phyloP scores from a whole-genome alignment of 2,329 filamentous ascomycete genomes.

The Pseudogymnoascus sp. region DNA sequence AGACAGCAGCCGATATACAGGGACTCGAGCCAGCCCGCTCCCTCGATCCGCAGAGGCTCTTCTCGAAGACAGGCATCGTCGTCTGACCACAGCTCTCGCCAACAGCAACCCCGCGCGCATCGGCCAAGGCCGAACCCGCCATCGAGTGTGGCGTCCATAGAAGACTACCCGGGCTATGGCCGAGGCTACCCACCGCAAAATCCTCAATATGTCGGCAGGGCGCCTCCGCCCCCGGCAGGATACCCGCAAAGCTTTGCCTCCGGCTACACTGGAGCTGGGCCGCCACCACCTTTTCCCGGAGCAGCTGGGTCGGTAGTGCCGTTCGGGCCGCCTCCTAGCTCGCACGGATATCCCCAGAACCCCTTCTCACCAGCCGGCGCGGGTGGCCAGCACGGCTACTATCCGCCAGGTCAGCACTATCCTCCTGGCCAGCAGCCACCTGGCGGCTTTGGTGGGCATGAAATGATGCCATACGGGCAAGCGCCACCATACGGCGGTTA shows the following conservation, averaged over 20 bases:
- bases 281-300: conserved; percentile 23
- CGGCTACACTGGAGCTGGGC: conserved; percentile 16
- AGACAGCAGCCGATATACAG: conserved; percentile 19
- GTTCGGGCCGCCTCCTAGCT: conserved; percentile 21
- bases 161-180: conserved; percentile 49
- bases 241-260: conserved; percentile 26
- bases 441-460: conserved; percentile 19
- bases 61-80: conserved; percentile 29
- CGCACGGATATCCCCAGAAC: conserved; percentile 21
- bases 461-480: conserved; percentile 11
- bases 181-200: conserved; percentile 27
- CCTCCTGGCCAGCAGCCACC: conserved; percentile 14
- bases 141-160: conserved; percentile 55
- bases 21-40: conserved; percentile 22
- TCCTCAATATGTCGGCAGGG: conserved; percentile 20
- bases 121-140: conserved; percentile 42
- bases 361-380: conserved; percentile 24
- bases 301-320: conserved; percentile 24
- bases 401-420: conserved; percentile 24
- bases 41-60: conserved; percentile 31
- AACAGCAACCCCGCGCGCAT: conserved; percentile 30
- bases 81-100: conserved; percentile 28
- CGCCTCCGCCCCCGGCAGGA: conserved; percentile 17
- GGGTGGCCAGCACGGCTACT: neutral
- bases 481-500: neutral